Base-by-base conservation (phyloP, 2,329 filamentous ascomycete species). In the Orbilia javanica region DNA sequence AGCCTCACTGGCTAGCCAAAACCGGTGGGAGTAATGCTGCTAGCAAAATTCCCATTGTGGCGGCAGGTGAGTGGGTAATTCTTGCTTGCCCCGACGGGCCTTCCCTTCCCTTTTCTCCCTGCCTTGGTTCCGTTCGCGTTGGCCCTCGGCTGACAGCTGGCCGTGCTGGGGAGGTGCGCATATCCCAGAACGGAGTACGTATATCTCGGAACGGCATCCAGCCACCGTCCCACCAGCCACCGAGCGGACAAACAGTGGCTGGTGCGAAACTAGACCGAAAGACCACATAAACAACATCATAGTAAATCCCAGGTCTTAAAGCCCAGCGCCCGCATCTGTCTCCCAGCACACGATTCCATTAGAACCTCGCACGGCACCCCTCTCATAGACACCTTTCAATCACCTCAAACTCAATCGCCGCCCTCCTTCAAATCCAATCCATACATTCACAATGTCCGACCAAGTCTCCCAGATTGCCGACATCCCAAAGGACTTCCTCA, bases 381-480 rank as follows among this genome's bases (percentile, higher is more conserved):
- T 20, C 42, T 44, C n/a, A 11, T 53, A 50, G 11, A 8, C 44
- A 39, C 22, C 20, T 36, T 18, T 46, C 36, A 72, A 65, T 42
- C 48, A 46, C 57, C 44, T 53, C 66, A 25, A 3, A 52, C 20
- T 4, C 29, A 64, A 52, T 71, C 57, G 55, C 60, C 42, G 4
- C 29, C n/a, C 18, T 22, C 22, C 15, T 11, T 36, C 46, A 39
- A 25, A 15, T 18, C 44, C 13, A 42, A 25, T 60, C 34, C 20
- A 36, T 39, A 8, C 18, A 36, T 36, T 70, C 84, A 85, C 81
- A 83, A 90, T 90, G 88, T 87, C 89, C 84, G 90, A 92, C 84
- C 88, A 90, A 84, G 84, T 92, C 82, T 89, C 91, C 84, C 90
- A 92, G 83, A 86, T 93, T 82, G 88, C 91, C 83, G 91, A 93